Evolutionary conservation across 805 yeast species (phyloP), one percentile per base, ranked within the genome.

Genomic region (Saccharomyces jurei): DNA sequence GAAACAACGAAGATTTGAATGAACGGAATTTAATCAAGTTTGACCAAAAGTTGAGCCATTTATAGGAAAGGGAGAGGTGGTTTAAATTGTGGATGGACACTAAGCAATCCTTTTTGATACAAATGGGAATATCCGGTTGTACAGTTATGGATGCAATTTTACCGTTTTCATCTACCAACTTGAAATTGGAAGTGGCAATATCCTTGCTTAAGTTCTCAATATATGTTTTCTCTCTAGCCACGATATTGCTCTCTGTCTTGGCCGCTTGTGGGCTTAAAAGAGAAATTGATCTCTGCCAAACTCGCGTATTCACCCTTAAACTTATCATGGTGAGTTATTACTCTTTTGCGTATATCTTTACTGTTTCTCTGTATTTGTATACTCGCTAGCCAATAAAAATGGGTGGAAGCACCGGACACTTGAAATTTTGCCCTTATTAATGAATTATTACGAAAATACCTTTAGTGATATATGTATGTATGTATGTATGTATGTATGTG

Each of bases 71-170:
- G 14, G 59, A 46, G n/a, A 63, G 52, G 6, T 10, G 29, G 31
- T 49, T 50, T 27, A 52, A 54, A 32, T 61, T 60, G 49, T 60
- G 62, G 4, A 68, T 48, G 4, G 70, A 64, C 2, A 67, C 60
- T 14, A 68, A 29, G 52, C 68, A 67, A 21, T 66, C 66, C 48
- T 63, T 62, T 17, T 65, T 56, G 13, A 68, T 61, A 31, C 58
- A 64, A 13, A 68, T 52, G 9, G 66, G 59, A 11, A 59, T 51
- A 22, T 60, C 53, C 2, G 63, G 55, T 10, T 65, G 63, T 5
- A 64, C 50, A 21, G 57, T 51, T 9, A 62, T 31, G 1, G 67
- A 60, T 3, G 67, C 66, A 52, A 65, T 49, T n/a, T 64, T 62
- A 9, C 66, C 55, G 3, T 65, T 65, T 31, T 60, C 59, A 9